Conservation (phyloP, 2,329 filamentous ascomycete genomes). For the Sporothrix humicola region DNA sequence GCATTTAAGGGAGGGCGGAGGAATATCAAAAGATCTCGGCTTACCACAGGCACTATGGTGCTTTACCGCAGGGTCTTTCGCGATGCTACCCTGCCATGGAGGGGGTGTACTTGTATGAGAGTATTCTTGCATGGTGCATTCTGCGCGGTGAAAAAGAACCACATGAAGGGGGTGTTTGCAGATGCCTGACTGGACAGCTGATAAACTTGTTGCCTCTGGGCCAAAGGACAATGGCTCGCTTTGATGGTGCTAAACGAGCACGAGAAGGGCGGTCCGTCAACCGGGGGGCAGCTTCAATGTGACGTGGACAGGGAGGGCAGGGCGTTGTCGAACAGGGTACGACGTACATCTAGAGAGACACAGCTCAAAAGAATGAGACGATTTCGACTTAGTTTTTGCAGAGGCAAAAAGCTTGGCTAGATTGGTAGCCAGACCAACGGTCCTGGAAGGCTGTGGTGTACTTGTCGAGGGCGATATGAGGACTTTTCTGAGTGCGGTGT, state of each 20-base stretch:
- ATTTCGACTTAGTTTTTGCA: not conserved
- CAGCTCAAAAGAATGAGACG: too few species aligned
- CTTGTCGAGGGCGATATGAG: not conserved
- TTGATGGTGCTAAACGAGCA: not conserved
- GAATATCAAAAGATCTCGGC: constrained; percentile 21
- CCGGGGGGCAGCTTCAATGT: not conserved
- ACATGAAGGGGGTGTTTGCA: not conserved
- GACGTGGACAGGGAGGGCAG: not conserved
- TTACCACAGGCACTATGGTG: constrained; percentile 11
- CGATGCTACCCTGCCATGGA: constrained; percentile 13
- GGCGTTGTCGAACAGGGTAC: not conserved
- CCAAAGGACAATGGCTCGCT: not conserved
- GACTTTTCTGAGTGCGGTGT: not conserved
- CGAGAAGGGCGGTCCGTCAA: not conserved
- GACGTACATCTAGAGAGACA: too few species aligned
- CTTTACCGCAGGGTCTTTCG: not conserved
- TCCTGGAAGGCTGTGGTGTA: not conserved
- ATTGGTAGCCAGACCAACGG: not conserved
- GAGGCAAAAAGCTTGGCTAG: not conserved
- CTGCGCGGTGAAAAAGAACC: not conserved
- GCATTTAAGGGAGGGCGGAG: not conserved
- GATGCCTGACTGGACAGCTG: not conserved
- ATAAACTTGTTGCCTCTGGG: not conserved
- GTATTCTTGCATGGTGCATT: not conserved
- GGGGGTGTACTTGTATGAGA: not conserved